phyloP scores from a whole-genome alignment of 345 rosid species.

The Citropsis articulata region DNA sequence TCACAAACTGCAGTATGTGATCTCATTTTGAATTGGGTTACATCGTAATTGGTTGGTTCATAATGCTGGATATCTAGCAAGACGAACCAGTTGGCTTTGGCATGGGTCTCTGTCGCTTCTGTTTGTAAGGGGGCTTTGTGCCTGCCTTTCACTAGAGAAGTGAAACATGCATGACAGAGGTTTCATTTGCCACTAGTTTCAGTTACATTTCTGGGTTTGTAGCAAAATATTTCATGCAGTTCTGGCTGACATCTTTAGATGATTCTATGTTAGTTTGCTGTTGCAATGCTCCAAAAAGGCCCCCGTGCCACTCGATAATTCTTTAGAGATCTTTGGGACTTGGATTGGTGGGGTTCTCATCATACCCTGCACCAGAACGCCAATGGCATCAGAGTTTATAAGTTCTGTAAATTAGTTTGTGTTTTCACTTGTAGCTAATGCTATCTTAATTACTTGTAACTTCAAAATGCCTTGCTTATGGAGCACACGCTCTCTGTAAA shows the following conservation, averaged over 20 bases:
- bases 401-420: background rate
- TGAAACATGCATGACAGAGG: background rate
- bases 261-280: background rate
- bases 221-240: background rate
- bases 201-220: background rate
- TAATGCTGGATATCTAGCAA: background rate
- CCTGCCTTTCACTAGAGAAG: background rate
- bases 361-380: background rate
- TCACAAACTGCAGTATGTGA: background rate
- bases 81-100: background rate
- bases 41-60: background rate
- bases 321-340: background rate
- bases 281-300: background rate
- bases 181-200: background rate
- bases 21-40: background rate
- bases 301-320: background rate
- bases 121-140: background rate
- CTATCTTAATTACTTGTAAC: background rate
- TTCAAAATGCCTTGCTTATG: background rate
- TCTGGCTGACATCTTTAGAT: background rate
- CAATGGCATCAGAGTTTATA: background rate
- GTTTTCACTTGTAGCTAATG: background rate
- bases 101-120: background rate
- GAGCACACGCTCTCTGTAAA: background rate
- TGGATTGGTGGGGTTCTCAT: background rate